phyloP scores from a whole-genome alignment of 306 rosid genomes.

The Dicorynia guianensis region DNA sequence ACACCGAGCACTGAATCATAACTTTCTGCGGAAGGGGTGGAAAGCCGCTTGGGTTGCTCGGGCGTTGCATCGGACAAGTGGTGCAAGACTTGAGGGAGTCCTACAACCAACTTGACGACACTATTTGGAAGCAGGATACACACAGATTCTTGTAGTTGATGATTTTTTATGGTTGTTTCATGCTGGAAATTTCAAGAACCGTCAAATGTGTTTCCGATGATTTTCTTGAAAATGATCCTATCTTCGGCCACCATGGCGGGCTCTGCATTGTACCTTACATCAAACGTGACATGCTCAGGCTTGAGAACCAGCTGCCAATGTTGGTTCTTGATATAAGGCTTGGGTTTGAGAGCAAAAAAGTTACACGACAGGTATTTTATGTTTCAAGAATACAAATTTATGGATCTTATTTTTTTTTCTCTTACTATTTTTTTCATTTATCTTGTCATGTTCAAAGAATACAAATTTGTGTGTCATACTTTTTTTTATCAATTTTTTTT shows the following conservation, averaged over 20 bases:
- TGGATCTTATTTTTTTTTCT: too few relatives aligned
- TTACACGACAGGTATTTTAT: too few relatives aligned
- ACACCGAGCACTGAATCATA: slow-evolving; percentile 49
- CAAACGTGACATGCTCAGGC: slow-evolving; percentile 65
- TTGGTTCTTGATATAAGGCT: slow-evolving; percentile 46
- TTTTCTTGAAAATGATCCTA: too few relatives aligned
- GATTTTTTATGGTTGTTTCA: slow-evolving; percentile 70
- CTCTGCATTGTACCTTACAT: slow-evolving; percentile 21
- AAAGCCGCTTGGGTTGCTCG: slow-evolving; percentile 29
- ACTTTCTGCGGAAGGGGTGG: slow-evolving; percentile 41
- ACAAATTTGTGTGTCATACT: too few relatives aligned
- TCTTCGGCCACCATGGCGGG: too few relatives aligned
- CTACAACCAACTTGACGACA: slow-evolving; percentile 49
- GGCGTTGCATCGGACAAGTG: slow-evolving; percentile 24
- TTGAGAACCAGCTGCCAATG: slow-evolving; percentile 69
- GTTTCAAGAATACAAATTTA: too few relatives aligned
- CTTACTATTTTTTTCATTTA: too few relatives aligned
- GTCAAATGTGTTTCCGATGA: too few relatives aligned
- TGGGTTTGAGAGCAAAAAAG: slow-evolving; percentile 35
- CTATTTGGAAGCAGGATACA: slow-evolving; percentile 27
- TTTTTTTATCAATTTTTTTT: too few relatives aligned
- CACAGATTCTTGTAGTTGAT: slow-evolving; percentile 45
- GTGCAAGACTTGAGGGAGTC: slow-evolving; percentile 47
- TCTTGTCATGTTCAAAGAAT: too few relatives aligned
- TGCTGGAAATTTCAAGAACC: slow-evolving; percentile 44